phyloP scores from a whole-genome alignment of 2,329 filamentous ascomycete genomes.

The Gnomoniopsis smithogilvyi region DNA sequence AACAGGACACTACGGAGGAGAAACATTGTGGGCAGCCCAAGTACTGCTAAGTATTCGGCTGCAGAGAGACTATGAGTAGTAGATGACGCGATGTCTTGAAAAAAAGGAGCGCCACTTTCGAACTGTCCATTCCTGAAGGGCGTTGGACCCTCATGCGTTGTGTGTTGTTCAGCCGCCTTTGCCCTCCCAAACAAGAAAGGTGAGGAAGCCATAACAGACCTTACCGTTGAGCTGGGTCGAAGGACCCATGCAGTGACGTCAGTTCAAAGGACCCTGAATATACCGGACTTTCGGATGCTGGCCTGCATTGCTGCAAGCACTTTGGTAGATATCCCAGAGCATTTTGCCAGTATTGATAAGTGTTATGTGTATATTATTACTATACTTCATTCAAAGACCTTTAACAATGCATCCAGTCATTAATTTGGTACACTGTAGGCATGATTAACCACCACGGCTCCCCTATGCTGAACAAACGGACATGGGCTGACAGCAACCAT shows the following conservation, averaged over 20 bases:
- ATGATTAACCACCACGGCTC: background rate
- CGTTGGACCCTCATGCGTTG: background rate
- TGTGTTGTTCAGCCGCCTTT: background rate
- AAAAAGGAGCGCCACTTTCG: background rate
- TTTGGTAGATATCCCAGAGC: background rate
- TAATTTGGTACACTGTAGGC: too few relatives aligned
- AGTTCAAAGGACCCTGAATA: background rate
- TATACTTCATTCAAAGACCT: too few relatives aligned
- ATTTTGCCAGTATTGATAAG: too few relatives aligned
- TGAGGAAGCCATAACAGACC: background rate
- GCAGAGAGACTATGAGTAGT: too few relatives aligned
- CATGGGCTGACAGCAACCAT: too few relatives aligned
- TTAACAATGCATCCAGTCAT: too few relatives aligned
- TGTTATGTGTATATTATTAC: background rate
- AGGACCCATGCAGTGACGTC: background rate
- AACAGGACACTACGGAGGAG: too few relatives aligned
- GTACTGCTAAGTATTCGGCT: too few relatives aligned
- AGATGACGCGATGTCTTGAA: constrained; percentile 8
- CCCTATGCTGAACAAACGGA: background rate
- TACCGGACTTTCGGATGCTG: background rate
- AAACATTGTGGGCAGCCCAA: too few relatives aligned
- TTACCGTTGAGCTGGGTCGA: background rate
- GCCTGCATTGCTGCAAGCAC: background rate
- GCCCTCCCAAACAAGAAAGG: background rate
- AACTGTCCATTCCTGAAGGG: background rate